Evolutionary conservation across 2,329 filamentous ascomycete genomes (phyloP), one percentile per base, ranked within the genome.

Genomic region (Fusarium sp.): DNA sequence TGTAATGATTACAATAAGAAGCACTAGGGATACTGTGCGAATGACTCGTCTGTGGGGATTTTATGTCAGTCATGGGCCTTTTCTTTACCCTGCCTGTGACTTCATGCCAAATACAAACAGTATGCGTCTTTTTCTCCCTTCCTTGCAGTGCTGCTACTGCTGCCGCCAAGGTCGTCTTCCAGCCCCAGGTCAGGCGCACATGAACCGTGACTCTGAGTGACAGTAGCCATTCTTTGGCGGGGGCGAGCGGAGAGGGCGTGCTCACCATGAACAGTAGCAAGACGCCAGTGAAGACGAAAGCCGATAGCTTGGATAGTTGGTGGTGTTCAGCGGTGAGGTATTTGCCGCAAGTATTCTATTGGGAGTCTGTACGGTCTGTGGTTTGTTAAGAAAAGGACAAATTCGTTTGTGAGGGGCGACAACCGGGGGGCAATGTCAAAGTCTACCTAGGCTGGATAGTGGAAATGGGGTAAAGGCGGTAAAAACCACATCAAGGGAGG

Each of bases 221-320:
- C 58, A 27, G 52, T 37, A 27, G 53, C 58, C 42, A 51, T 47
- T 56, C 35, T 53, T 47, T 51, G 58, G 60, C 46, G 55, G 46
- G 63, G 43, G 54, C 51, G 36, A 51, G 57, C 58, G 51, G 45
- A 69, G 47, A 35, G 56, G 36, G 53, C 54, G 57, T 21, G 48
- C 69, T 71, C 62, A 71, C 69, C 67, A 69, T 71, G 53, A 67
- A 51, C 15, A 21, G 49, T 58, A 64, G 18, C 29, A 67, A 37
- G 40, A 49, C 59, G 46, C 59, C 46, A 45, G 39, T 21, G 52
- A 25, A 48, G 50, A 48, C 49, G 43, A 60, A 49, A 36, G 25
- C 40, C 25, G 33, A 58, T 53, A 58, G 59, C n/a, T 47, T 29
- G n/a, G 20, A 18, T 25, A n/a, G 25, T 29, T n/a, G 31, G 41